phyloP scores from a whole-genome alignment of 2,329 filamentous ascomycete genomes.

The Neophaeococcomyces mojaviensis region DNA sequence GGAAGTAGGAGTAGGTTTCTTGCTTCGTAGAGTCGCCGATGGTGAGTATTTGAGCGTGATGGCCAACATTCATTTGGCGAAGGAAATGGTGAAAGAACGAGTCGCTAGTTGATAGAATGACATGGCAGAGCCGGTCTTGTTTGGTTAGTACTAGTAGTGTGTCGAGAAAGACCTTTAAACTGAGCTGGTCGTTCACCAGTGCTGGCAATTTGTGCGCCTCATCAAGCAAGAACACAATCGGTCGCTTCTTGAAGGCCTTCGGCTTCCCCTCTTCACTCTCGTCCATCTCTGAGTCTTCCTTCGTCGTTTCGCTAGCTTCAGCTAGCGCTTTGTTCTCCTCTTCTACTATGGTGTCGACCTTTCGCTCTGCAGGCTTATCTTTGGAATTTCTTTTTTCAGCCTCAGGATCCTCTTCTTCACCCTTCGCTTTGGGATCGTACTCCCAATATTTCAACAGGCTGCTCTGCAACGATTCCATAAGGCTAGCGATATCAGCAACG shows the following conservation, averaged over 20 bases:
- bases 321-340: not conserved
- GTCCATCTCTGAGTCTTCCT: not conserved
- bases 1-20: slow-evolving; percentile 7
- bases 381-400: not conserved
- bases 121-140: slow-evolving; percentile 10
- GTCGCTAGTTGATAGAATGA: slow-evolving; percentile 5
- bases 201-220: slow-evolving; percentile 9
- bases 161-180: slow-evolving; percentile 8
- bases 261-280: not conserved
- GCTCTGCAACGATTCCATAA: slow-evolving; percentile 9
- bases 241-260: slow-evolving; percentile 3
- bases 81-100: slow-evolving; percentile 10
- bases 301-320: not conserved
- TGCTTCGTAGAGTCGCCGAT: slow-evolving; percentile 3
- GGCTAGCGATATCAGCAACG: slow-evolving; percentile 5
- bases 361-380: not conserved
- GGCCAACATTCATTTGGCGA: slow-evolving; percentile 8
- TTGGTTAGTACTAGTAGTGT: slow-evolving; percentile 8
- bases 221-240: slow-evolving; percentile 8
- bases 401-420: not conserved
- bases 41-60: slow-evolving; percentile 8
- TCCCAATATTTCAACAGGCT: slow-evolving; percentile 8
- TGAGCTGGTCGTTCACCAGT: slow-evolving; percentile 6
- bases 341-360: not conserved
- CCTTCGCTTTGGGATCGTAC: slow-evolving; percentile 6